Evolutionary conservation across 257 asterid genomes (phyloP).

Genomic region (Perilla frutescens): DNA sequence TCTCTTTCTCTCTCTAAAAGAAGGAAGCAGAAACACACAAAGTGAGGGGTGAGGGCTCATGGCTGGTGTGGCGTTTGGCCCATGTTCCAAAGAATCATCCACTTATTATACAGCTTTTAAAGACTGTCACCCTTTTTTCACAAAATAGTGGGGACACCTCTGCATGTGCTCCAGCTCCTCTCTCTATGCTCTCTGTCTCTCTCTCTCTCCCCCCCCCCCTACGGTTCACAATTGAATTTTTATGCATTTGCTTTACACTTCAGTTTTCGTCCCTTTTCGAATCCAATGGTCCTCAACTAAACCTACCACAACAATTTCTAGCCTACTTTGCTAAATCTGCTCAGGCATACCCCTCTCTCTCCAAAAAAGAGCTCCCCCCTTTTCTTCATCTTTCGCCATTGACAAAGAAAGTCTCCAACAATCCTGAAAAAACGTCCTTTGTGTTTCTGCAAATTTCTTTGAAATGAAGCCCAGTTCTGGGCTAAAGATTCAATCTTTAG

Average conservation of each 20-base stretch:
- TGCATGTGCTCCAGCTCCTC: slow-evolving; percentile 49
- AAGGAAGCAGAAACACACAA: no score
- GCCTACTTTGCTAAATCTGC: slow-evolving; percentile 24
- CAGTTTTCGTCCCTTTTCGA: slow-evolving; percentile 20
- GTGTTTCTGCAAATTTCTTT: slow-evolving; percentile 1
- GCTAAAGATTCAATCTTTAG: slow-evolving; percentile 52
- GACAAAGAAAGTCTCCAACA: background rate
- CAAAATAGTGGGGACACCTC: slow-evolving; percentile 41
- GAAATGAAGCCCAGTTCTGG: slow-evolving; percentile 53
- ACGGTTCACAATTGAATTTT: slow-evolving; percentile 16
- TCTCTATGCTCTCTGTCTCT: slow-evolving; percentile 29
- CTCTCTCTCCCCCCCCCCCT: slow-evolving; percentile 21
- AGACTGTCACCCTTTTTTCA: slow-evolving; percentile 44
- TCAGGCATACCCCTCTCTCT: slow-evolving; percentile 5
- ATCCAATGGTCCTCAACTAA: slow-evolving; percentile 31
- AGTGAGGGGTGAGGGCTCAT: no score
- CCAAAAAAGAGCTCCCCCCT: slow-evolving; percentile 9
- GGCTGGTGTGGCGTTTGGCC: slow-evolving; percentile 23
- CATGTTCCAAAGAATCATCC: slow-evolving; percentile 62
- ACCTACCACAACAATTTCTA: slow-evolving; percentile 13
- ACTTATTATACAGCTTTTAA: slow-evolving; percentile 52
- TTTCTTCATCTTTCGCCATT: slow-evolving; percentile 24
- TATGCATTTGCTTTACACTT: slow-evolving; percentile 7
- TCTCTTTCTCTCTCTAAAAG: no score
- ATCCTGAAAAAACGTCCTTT: background rate